Evolutionary conservation across 2,329 filamentous ascomycete genomes (phyloP), one percentile per base, ranked within the genome.

Genomic region (Neocucurbitaria cava): DNA sequence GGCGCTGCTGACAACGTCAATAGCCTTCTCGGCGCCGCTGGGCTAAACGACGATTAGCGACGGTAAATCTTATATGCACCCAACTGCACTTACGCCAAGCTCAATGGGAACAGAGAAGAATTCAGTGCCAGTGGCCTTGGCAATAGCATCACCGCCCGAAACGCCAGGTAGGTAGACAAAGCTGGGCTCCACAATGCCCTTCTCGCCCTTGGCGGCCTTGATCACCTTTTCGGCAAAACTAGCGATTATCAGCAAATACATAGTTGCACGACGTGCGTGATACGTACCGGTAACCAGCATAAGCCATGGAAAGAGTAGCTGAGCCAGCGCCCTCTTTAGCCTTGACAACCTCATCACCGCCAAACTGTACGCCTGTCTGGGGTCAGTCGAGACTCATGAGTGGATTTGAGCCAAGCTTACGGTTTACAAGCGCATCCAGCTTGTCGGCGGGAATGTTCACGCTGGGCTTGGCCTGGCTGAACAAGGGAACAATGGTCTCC

Each of bases 101-200:
- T 96, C 91, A 66, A 98, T 87, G 58, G 93, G 94, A 50, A 96
- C 92, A 54, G 95, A 96, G 87, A 99, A 99, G 85, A 91, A 99
- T 52, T 99, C 93, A 60, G 78, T 76, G 66, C 92, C 93, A 58
- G 89, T 92, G 73, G 88, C 86, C 84, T 96, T 92, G 60, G 85
- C 85, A 69, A 99, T 89, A 65, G 86, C 91, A 49, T 94, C 90
- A 73, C 95, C 95, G 59, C 94, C 95, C 49, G 89, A 81, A 45
- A 99, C 86, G 78, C 94, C 94, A 45, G 91, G 89, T 31, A 98
- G 90, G 83, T 97, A 97, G 81, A 99, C 89, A 79, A 90, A 99
- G 77, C 92, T 95, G 70, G 94, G 92, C 85, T 97, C 94, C 59
- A 97, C 84, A 68, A 99, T 89, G 64, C 91, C 92, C 82, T 92